A percentile compares a stretch with the other conserved stretches of the same genome.
Evolutionary conservation across 805 yeast genomes (phyloP).

Genomic region (Candida nitratophila): DNA sequence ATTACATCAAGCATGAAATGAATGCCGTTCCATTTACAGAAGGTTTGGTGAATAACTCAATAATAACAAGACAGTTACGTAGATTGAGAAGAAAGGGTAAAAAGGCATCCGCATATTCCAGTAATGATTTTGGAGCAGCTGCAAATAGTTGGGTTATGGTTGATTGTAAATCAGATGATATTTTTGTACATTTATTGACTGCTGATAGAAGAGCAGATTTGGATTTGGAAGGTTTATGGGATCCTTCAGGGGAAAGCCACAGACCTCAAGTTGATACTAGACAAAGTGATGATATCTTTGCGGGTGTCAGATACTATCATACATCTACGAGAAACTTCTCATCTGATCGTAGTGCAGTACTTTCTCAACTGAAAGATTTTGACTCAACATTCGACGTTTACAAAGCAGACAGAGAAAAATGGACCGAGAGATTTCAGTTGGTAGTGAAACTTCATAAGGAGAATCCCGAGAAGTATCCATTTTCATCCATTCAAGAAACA

Average conservation of each 20-base stretch:
- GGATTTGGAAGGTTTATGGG: constrained; percentile 68
- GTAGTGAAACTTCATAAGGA: constrained; percentile 14
- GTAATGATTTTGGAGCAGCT: constrained; percentile 47
- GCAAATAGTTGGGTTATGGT: constrained; percentile 81
- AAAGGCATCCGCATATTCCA: constrained; percentile 44
- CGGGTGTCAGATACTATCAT: constrained; percentile 40
- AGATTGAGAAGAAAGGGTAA: constrained; percentile 48
- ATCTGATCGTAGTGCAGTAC: not conserved
- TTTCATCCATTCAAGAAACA: constrained; percentile 14
- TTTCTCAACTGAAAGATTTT: not conserved
- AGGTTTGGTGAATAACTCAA: constrained; percentile 60
- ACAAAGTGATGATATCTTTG: constrained; percentile 33
- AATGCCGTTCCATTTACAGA: constrained; percentile 49
- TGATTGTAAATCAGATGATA: constrained; percentile 55
- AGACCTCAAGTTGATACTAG: constrained; percentile 12
- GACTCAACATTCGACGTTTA: constrained; percentile 8
- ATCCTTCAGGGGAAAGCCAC: constrained; percentile 33
- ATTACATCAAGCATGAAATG: constrained; percentile 47
- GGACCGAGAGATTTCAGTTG: constrained; percentile 10
- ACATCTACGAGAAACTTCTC: constrained; percentile 15
- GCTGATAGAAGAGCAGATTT: constrained; percentile 58
- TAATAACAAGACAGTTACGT: constrained; percentile 42
- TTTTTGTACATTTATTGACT: constrained; percentile 69
- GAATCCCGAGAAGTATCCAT: constrained; percentile 12
- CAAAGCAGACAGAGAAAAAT: constrained; percentile 9